phyloP scores from a whole-genome alignment of 345 rosid genomes.

The Ceriops tagal region DNA sequence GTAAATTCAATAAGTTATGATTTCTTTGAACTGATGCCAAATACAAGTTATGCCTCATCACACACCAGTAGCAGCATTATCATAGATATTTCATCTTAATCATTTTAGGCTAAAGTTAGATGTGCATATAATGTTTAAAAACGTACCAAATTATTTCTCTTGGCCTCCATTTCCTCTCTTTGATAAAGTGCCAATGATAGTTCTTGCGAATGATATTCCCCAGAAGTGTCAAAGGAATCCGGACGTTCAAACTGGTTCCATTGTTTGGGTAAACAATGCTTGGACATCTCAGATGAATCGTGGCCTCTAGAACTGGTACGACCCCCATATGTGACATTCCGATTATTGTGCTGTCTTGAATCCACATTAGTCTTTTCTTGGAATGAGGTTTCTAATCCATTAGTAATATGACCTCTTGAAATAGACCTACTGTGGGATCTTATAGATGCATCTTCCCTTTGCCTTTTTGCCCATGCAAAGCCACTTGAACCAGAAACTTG shows the following conservation, averaged over 20 bases:
- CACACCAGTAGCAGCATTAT: background rate
- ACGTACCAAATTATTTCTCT: conserved; percentile 66
- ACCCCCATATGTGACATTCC: conserved; percentile 29
- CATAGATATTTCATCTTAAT: conserved; percentile 14
- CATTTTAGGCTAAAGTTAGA: conserved; percentile 14
- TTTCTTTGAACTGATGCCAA: background rate
- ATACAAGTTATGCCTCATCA: background rate
- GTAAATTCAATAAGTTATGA: background rate
- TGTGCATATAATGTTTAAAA: conserved; percentile 28
- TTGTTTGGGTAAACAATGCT: conserved; percentile 54
- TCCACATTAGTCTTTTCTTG: conserved; percentile 43
- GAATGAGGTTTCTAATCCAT: conserved; percentile 46
- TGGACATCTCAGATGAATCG: conserved; percentile 51
- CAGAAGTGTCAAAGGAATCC: conserved; percentile 83
- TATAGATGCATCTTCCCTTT: conserved; percentile 52
- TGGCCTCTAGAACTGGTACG: conserved; percentile 50
- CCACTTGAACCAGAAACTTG: conserved; percentile 83
- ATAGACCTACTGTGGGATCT: conserved; percentile 56
- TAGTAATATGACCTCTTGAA: conserved; percentile 57
- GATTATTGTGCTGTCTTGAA: conserved; percentile 39
- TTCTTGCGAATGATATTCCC: conserved; percentile 86
- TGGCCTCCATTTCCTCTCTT: conserved; percentile 61
- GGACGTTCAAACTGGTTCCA: conserved; percentile 81
- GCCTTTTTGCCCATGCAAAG: conserved; percentile 90
- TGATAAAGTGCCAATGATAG: conserved; percentile 64